These are phyloP conservation scores for Podila horticola DNA, from an alignment of 192 early-diverging fungal genomes.

Conservation along the genomic window DNA sequence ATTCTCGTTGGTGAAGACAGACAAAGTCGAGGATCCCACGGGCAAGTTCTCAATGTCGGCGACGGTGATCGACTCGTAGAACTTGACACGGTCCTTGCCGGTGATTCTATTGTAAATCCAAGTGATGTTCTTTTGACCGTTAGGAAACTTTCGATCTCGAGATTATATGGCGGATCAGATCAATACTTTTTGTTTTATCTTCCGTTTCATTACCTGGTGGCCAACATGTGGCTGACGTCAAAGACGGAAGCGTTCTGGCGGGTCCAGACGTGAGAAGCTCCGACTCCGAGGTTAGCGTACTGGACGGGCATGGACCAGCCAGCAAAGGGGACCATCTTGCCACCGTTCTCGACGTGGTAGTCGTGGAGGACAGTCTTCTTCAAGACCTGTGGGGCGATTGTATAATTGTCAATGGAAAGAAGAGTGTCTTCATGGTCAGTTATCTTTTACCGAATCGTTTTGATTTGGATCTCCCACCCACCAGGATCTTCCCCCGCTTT, in stretches of 20 bases:
- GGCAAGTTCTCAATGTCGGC: conserved; percentile 87
- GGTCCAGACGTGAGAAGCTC: conserved; percentile 92
- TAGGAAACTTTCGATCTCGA: neutral
- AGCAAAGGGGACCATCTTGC: conserved; percentile 98
- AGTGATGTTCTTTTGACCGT: neutral
- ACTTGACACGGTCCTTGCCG: conserved; percentile 87
- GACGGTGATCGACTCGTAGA: conserved; percentile 90
- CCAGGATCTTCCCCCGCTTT: too few relatives aligned
- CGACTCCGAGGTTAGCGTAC: conserved; percentile 84
- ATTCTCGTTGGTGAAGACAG: conserved; percentile 94
- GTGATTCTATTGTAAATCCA: conserved; percentile 61
- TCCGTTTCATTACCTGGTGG: conserved; percentile 72
- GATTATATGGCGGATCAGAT: neutral
- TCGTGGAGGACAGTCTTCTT: conserved; percentile 90
- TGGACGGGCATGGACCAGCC: conserved; percentile 98
- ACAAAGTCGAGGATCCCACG: conserved; percentile 83
- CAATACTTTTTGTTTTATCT: neutral
- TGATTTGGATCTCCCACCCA: too few relatives aligned
- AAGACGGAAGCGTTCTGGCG: conserved; percentile 92
- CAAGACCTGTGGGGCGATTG: conserved; percentile 21
- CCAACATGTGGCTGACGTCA: conserved; percentile 99
- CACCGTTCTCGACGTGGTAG: conserved; percentile 91
- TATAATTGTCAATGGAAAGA: too few relatives aligned
- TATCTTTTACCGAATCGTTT: too few relatives aligned
- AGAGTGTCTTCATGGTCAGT: too few relatives aligned